Evolutionary conservation across 768 basidiomycete genomes (phyloP), one percentile per base, ranked within the genome.

Genomic region (Trametes cingulata): DNA sequence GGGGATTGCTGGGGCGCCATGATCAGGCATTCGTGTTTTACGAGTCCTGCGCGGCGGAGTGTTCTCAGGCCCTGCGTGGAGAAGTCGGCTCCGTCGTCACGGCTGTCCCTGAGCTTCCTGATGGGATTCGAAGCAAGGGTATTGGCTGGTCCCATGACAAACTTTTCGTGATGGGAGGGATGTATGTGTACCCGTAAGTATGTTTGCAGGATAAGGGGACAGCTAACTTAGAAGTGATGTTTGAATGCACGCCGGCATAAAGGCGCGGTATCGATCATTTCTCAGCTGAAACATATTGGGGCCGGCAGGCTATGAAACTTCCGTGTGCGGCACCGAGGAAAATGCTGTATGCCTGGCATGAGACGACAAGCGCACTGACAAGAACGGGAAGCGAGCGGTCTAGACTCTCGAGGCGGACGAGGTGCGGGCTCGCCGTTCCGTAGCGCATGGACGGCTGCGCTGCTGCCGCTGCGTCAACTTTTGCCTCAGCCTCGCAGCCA

Each of bases 81-180:
- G 39, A 33, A 39, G 25, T 15, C 37, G 46, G 55, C 20, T 24
- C 45, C 47, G 27, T 50, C 39, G 47, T 50, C 29, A 19, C 47
- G 36, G 33, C 56, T 29, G 56, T 41, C 47, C 40, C 56, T 41
- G 40, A 27, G 10, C 43, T 57, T 49, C 46, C 46, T 49, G 40
- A 57, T 57, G 37, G 25, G 47, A 27, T 25, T 57, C 37, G 37
- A 29, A 33, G 36, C 56, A 19, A 33, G 56, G 27, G 10, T 29
- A 36, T 56, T 56, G 36, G 39, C 20, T 27, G 19, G 53, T 46
- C 55, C 55, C 55, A 40, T 49, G 37, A 56, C 55, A 46, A 48
- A 40, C 25, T 22, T 37, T 48, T 49, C 39, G 42, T 56, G 55
- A 56, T 56, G 46, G 55, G n/a, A 25, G 36, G 25, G 17, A 4